Base-by-base conservation (phyloP, 202 grass and related monocot genomes). In the Schoenoplectus triqueter region DNA sequence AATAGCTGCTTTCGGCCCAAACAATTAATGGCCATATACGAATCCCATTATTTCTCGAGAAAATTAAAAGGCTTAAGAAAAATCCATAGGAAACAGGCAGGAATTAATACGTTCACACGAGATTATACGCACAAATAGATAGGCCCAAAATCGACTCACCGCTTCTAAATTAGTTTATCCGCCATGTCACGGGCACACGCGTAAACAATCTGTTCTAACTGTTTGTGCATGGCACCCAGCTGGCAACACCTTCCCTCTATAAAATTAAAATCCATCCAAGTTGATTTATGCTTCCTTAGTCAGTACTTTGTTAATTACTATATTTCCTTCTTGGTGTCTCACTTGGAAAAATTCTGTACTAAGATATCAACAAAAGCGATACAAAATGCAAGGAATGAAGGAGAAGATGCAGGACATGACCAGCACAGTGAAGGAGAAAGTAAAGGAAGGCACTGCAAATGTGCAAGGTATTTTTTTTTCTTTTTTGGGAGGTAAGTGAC, bases 391-490 rank as follows among this genome's bases (percentile, higher is more conserved):
- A 66, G 84, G 86, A 10, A 87, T 90, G 21, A 98, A 93, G 86
- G 92, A 90, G 92, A 93, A 93, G 91, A 31, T 15, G 40, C 87
- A 97, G 90, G 95, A 95, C 80, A 88, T 88, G 92, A 70, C 13
- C 82, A 95, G 95, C 88, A 62, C 83, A 47, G 85, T 80, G 9
- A 98, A 92, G 83, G 95, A 89, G 89, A 93, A 91, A 91, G 42
- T 85, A 73, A 88, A 92, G 85, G 80, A 93, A 66, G 79, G 80
- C 45, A 46, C 89, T n/a, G 92, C 86, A 17, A 92, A 92, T 85
- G 72, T 83, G 52, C 87, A 93, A 84, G 95, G 81, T 83, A 83
- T 52, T 0, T 21, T 39, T 82, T n/a, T 46, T 18, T 82, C 46
- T 81, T 22, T 39, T 1, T 39, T 39, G 31, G 31, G 31, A 1